Evolutionary conservation across 345 rosid genomes (phyloP), one percentile per base, ranked within the genome.

Genomic region (Syzygium grande): DNA sequence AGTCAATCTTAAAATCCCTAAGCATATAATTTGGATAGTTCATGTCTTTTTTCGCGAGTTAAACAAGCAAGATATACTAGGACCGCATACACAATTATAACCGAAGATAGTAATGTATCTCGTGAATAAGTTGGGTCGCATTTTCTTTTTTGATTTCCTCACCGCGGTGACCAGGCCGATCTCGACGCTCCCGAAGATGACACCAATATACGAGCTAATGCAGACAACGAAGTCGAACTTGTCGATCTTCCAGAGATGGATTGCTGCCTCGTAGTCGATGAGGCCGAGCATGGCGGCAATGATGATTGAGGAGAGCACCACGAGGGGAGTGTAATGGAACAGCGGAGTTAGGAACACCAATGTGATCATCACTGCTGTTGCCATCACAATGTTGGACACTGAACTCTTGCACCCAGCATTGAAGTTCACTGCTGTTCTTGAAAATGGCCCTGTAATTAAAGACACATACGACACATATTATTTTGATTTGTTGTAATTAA

Each of bases 391-490:
- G 93, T 98, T 98, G 9, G 99, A 97, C 46, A 95, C 94, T 8
- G 98, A 95, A 16, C 95, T 95, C 86, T 93, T 94, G 95, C 99
- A 94, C 38, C 99, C 99, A 1, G 99, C 99, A 29, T 98, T 98
- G 92, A 88, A 95, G 91, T 98, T 98, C 90, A 98, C 99, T 0
- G 99, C 99, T 1, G 98, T 90, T 46, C 99, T 90, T 23, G 99
- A 98, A 91, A 98, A 98, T 6, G 99, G 99, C 41, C 99, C 99
- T 95, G 93, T 55, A 87, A 90, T 51, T 9, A 7, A 73, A 34
- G 79, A 68, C 79, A 68, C 2, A 73, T 4, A 34, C 80, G 22
- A 73, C 80, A 2, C 80, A 19, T 10, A 73, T 73, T 7, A 73
- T 3, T 73, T 73, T 21, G 27, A 10, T 73, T 38, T 34, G 25